A percentile compares a stretch with the other conserved stretches of the same genome.
These are phyloP conservation scores for Setomelanomma holmii DNA, from an alignment of 2,329 filamentous ascomycete genomes.

Conservation along the genomic window DNA sequence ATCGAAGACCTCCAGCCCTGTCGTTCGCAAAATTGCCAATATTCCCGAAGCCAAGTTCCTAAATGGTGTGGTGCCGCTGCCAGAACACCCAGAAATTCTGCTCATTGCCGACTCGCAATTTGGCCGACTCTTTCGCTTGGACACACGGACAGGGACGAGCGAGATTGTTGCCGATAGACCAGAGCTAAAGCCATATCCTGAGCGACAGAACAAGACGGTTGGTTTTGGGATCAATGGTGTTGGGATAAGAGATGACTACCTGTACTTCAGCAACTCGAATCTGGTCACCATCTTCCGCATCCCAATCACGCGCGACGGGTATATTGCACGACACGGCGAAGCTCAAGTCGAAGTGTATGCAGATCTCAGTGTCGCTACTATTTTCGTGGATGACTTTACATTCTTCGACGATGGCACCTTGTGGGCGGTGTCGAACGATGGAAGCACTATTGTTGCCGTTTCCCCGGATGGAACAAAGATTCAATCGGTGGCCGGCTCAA, in stretches of 20 bases:
- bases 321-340: slow-evolving; percentile 6
- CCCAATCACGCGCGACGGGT: slow-evolving; percentile 5
- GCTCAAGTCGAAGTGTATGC: slow-evolving; percentile 9
- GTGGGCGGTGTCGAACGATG: slow-evolving; percentile 11
- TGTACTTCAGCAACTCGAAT: slow-evolving; percentile 14
- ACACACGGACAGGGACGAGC: slow-evolving; percentile 5
- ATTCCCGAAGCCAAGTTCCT: slow-evolving; percentile 11
- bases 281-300: slow-evolving; percentile 10
- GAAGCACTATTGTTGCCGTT: slow-evolving; percentile 10
- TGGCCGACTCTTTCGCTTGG: slow-evolving; percentile 10
- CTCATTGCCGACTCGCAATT: slow-evolving; percentile 9
- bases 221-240: slow-evolving; percentile 14
- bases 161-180: slow-evolving; percentile 10
- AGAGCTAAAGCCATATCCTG: slow-evolving; percentile 9
- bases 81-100: neutral
- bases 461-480: neutral
- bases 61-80: slow-evolving; percentile 10
- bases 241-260: slow-evolving; percentile 1
- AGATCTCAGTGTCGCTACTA: slow-evolving; percentile 5
- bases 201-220: slow-evolving; percentile 11
- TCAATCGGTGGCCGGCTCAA: slow-evolving; percentile 3
- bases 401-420: slow-evolving; percentile 5
- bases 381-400: slow-evolving; percentile 13
- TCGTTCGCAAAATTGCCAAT: slow-evolving; percentile 10
- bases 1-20: neutral